phyloP scores from a whole-genome alignment of 306 rosid species.

The Crotalaria pallida region DNA sequence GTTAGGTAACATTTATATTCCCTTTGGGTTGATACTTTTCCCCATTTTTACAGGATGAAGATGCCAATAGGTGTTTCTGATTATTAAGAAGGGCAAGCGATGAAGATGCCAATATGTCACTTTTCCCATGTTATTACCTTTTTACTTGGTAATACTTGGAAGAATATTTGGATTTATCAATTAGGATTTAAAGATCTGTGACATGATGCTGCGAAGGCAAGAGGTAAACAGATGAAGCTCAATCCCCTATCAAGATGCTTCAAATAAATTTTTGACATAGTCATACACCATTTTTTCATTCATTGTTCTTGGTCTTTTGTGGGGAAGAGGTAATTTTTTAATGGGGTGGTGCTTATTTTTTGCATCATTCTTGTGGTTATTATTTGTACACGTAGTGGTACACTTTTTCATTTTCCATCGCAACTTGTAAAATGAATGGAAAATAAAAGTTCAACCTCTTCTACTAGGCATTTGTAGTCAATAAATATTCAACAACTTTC shows the following conservation, averaged over 20 bases:
- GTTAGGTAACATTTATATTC: neutral
- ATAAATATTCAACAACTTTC: neutral
- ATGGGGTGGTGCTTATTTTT: conserved; percentile 15
- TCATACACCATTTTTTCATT: conserved; percentile 42
- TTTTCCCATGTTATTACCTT: conserved; percentile 16
- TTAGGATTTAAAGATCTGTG: conserved; percentile 13
- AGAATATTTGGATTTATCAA: conserved; percentile 20
- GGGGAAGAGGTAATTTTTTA: conserved; percentile 7
- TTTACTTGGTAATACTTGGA: conserved; percentile 28
- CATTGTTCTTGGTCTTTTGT: conserved; percentile 22
- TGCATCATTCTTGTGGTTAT: conserved; percentile 23
- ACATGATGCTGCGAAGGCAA: conserved; percentile 26
- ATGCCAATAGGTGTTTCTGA: conserved; percentile 33
- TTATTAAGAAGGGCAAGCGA: conserved; percentile 26
- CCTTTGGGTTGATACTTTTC: conserved; percentile 20
- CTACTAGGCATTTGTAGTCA: neutral
- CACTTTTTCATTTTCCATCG: conserved; percentile 21
- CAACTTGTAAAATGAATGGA: conserved; percentile 18
- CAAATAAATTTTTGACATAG: conserved; percentile 25
- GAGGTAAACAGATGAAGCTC: conserved; percentile 37
- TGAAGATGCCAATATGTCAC: neutral
- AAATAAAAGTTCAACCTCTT: conserved; percentile 16
- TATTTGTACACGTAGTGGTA: conserved; percentile 13
- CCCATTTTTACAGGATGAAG: conserved; percentile 34
- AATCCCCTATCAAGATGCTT: conserved; percentile 22